Evolutionary conservation across 2,329 filamentous ascomycete genomes (phyloP), one percentile per base, ranked within the genome.

Genomic region (Setomelanomma holmii): DNA sequence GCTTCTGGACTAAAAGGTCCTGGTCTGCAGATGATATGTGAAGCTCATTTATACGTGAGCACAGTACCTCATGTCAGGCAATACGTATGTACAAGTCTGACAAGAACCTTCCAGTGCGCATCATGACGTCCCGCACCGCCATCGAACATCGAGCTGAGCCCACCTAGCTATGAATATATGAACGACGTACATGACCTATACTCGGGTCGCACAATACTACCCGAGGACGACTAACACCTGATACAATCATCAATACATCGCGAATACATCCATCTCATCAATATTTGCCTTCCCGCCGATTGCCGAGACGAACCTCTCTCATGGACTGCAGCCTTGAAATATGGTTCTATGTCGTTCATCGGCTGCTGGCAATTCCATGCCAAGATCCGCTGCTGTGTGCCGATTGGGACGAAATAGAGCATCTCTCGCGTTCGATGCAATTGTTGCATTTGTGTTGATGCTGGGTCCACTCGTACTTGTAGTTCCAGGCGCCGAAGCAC

Each of bases 401-500:
- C 5, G 14, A 23, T 11, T 17, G 17, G 30, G 20, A 11, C 19
- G 40, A 12, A 10, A 17, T 11, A 6, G 34, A 2, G 22, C 47
- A 51, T 2, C n/a, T 23, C 4, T 24, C 34, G 21, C 16, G 6
- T 36, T 36, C 22, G 20, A 39, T 40, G 33, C 58, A 61, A 6
- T 45, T 16, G 16, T 33, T 39, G 43, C 58, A 61, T 6, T 45
- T 34, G 2, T 21, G 24, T 24, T 45, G 77, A 4, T 71, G 74
- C 23, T 80, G 78, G 79, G 83, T 85, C 67, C 84, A 84, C 56
- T 85, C 77, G 20, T 85, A 82, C 56, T 72, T 77, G 53, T 89
- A 79, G 34, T 84, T 84, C 76, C 89, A 87, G 49, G 90, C 84
- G 10, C 86, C 81, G 58, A 84, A 84, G 72, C 89, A 92, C 62